Evolutionary conservation across 2,329 filamentous ascomycete species (phyloP).

Genomic region (Cercospora janseana): DNA sequence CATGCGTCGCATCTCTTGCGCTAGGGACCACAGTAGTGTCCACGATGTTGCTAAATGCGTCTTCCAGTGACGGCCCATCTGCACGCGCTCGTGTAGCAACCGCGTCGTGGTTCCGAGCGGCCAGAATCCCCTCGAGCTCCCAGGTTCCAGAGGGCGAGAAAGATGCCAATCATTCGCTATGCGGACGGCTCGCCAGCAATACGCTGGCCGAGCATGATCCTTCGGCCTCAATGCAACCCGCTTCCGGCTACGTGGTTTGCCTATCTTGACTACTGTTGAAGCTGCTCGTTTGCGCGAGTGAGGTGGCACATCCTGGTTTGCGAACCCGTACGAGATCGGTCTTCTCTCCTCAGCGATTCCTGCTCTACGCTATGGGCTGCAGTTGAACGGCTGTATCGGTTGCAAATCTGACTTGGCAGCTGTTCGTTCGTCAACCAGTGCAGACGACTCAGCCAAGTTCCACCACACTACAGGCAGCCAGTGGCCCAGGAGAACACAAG

Average conservation of each 20-base stretch:
- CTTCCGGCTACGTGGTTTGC: background rate
- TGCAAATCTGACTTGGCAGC: background rate
- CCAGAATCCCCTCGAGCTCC: background rate
- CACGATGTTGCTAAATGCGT: slow-evolving; percentile 19
- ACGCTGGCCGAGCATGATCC: background rate
- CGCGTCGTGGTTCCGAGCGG: too few species aligned
- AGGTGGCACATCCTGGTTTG: slow-evolving; percentile 6
- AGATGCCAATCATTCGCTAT: background rate
- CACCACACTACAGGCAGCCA: background rate
- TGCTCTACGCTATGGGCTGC: slow-evolving; percentile 7
- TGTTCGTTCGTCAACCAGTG: background rate
- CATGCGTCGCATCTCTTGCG: slow-evolving; percentile 17
- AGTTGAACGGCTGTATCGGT: slow-evolving; percentile 10
- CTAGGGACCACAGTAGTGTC: slow-evolving; percentile 6
- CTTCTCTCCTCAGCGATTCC: slow-evolving; percentile 1
- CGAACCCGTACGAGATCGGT: slow-evolving; percentile 5
- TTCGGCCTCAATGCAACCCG: background rate
- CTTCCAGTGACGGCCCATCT: slow-evolving; percentile 5
- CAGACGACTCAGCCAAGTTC: background rate
- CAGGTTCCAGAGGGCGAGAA: background rate
- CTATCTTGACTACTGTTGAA: background rate
- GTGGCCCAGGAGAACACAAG: too few species aligned
- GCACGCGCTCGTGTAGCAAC: slow-evolving; percentile 14
- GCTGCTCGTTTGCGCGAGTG: background rate
- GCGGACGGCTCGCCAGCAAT: background rate